phyloP scores from a whole-genome alignment of 306 rosid species.

The Acacia acuminata region DNA sequence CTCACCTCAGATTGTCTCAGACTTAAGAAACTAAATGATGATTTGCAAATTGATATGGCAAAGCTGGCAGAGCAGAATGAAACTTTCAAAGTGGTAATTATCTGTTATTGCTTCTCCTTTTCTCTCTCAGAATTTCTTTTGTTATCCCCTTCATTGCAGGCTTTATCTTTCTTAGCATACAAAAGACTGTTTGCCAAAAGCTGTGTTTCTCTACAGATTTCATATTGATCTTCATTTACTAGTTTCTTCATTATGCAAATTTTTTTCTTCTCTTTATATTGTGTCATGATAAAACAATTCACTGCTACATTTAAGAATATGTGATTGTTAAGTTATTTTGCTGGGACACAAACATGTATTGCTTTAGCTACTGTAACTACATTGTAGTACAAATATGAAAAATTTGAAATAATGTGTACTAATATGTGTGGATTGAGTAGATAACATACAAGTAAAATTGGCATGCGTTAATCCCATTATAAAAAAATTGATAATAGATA shows the following conservation, averaged over 20 bases:
- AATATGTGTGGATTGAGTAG: too few relatives aligned
- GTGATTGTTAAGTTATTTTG: neutral
- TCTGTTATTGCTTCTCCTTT: neutral
- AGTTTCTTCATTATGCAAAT: slow-evolving; percentile 15
- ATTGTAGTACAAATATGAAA: neutral
- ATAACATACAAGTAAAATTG: too few relatives aligned
- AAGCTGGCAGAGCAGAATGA: slow-evolving; percentile 59
- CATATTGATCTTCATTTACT: neutral
- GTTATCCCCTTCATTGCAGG: slow-evolving; percentile 3
- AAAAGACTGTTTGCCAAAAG: slow-evolving; percentile 18
- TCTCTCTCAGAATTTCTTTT: neutral
- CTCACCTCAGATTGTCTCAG: slow-evolving; percentile 56
- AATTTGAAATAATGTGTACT: neutral
- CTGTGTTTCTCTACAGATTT: slow-evolving; percentile 14
- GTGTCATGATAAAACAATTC: neutral
- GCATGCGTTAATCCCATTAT: too few relatives aligned
- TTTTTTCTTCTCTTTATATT: neutral
- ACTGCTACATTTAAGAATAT: slow-evolving; percentile 6
- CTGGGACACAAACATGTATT: neutral
- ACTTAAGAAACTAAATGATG: slow-evolving; percentile 57
- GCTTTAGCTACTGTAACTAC: neutral
- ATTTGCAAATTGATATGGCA: slow-evolving; percentile 56
- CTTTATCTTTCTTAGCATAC: slow-evolving; percentile 24
- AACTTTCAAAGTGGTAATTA: slow-evolving; percentile 65
- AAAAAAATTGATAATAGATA: too few relatives aligned